Conservation (phyloP, 1,284 basidiomycete species). For the Ceratobasidium theobromae region DNA sequence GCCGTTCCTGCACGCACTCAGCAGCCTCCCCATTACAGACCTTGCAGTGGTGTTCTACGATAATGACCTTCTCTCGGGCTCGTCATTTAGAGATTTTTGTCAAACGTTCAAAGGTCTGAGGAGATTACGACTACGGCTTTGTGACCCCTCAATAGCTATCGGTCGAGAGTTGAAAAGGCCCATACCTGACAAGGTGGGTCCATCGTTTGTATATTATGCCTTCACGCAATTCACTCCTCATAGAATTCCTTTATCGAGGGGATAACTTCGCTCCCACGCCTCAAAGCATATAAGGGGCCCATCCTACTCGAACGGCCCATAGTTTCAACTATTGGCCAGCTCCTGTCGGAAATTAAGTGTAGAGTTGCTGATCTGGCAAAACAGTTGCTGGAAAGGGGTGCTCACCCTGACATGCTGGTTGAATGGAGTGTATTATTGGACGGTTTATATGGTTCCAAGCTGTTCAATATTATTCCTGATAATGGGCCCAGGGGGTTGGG, state of each 20-base stretch:
- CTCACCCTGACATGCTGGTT: not conserved
- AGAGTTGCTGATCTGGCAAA: not conserved
- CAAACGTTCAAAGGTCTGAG: not conserved
- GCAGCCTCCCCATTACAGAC: not conserved
- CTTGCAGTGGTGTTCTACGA: conserved; percentile 2
- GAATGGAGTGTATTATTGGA: not conserved
- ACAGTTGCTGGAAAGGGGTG: not conserved
- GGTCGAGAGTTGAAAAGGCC: not conserved
- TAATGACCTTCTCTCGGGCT: not conserved
- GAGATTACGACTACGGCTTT: not conserved
- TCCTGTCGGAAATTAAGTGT: not conserved
- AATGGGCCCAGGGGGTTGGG: not conserved
- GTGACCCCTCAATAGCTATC: not conserved
- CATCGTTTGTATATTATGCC: not conserved
- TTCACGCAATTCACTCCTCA: not conserved
- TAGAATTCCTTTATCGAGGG: not conserved
- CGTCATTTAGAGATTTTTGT: conserved; percentile 3
- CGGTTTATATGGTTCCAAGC: not conserved
- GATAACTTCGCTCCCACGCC: not conserved
- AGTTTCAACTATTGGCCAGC: not conserved
- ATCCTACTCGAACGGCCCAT: not conserved
- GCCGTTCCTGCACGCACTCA: not conserved
- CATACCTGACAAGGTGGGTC: not conserved
- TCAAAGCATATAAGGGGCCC: not conserved
- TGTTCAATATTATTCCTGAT: not conserved